These are phyloP conservation scores for Syncephalastrum monosporum DNA, from an alignment of 371 early-diverging fungal species.

Conservation along the genomic window DNA sequence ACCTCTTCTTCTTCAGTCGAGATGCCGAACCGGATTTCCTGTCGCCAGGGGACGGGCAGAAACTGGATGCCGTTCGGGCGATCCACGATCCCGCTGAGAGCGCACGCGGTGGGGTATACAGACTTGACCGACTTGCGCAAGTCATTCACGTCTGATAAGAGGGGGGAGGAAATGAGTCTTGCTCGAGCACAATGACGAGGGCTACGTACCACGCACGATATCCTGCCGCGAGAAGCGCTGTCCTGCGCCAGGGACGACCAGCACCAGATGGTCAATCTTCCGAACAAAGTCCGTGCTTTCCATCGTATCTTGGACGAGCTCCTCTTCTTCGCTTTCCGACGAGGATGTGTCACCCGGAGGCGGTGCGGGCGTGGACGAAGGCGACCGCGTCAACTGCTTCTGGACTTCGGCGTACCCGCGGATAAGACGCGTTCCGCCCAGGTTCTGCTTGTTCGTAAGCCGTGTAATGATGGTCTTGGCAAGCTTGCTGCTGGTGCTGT, in stretches of 20 bases:
- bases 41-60: constrained; percentile 82
- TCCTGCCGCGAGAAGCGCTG: constrained; percentile 76
- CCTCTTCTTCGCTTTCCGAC: constrained; percentile 45
- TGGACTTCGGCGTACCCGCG: constrained; percentile 77
- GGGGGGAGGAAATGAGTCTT: constrained; percentile 3
- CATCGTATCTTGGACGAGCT: too few relatives aligned
- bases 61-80: constrained; percentile 69
- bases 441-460: constrained; percentile 58
- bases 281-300: constrained; percentile 31
- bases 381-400: constrained; percentile 24
- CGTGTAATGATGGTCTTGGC: constrained; percentile 70
- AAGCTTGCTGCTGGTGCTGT: constrained; percentile 60
- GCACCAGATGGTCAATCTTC: constrained; percentile 70
- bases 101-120: constrained; percentile 33
- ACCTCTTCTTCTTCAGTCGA: constrained; percentile 44
- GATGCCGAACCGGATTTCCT: constrained; percentile 74
- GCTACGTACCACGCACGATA: constrained; percentile 66
- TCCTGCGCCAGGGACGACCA: constrained; percentile 83
- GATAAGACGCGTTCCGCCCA: constrained; percentile 71
- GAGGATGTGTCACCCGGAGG: too few relatives aligned
- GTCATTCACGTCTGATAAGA: constrained; percentile 59
- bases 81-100: constrained; percentile 21
- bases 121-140: constrained; percentile 69
- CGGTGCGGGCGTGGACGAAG: too few relatives aligned
- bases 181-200: neutral